Evolutionary conservation across 495 filamentous ascomycete genomes (phyloP), one percentile per base, ranked within the genome.

Genomic region (Penicillium chermesinum): DNA sequence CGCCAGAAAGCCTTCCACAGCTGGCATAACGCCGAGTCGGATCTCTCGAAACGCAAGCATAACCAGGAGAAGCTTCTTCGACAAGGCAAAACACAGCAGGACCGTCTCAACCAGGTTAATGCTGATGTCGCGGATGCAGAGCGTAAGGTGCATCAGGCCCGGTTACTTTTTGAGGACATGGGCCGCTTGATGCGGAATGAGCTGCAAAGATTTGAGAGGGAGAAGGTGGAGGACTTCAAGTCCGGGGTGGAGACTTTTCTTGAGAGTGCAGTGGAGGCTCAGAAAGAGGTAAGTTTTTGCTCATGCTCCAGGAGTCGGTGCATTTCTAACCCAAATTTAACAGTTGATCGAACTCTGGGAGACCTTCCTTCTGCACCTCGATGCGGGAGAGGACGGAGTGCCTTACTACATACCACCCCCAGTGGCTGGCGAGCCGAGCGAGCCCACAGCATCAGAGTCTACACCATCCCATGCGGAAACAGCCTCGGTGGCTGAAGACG

Each of bases 181-280:
- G 93, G 93, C 10, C 78, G 89, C 19, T 71, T 95, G 62, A 91
- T 98, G 90, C 79, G 88, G 33, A 72, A 74, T 21, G 93, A 98
- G 66, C 74, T 98, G 49, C 93, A 97, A 52, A 76, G 90, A 20
- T 98, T 98, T 58, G 93, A 97, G 72, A 81, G 81, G 56, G 93
- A 98, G 72, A 98, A 98, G 74, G 93, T 98, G 7, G 93, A 98
- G 64, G 93, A 98, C 65, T 98, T 98, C 70, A 98, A 97, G 73
- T 91, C 86, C 50, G 94, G 89, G 0, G 91, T 98, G 2, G 93
- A 98, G 73, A 98, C 93, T 0, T 98, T 91, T 66, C 72, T 98
- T 54, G 93, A 98, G 70, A 87, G 91, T 49, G 88, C 91, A 7
- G 89, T 98, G 2, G 93, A 98, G 71, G 94, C 89, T 43, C 93